Conservation (phyloP, 2,329 filamentous ascomycete species). For the Calycina marina region DNA sequence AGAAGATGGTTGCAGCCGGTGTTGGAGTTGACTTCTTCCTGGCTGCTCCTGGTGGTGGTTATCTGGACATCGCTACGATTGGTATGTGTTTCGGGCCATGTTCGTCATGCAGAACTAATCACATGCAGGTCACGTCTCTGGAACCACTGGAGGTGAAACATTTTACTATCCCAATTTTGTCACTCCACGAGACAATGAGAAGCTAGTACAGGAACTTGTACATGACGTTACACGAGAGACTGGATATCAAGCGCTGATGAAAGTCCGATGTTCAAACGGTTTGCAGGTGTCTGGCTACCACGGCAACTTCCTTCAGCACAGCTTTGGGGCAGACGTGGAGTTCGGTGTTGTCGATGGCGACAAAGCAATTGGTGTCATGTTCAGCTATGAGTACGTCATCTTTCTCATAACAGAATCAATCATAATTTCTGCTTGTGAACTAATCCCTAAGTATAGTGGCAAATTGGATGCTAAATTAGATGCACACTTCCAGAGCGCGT, state of each 20-base stretch:
- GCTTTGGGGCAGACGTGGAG: constrained; percentile 86
- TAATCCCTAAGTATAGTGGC: too few relatives aligned
- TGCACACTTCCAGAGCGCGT: constrained; percentile 89
- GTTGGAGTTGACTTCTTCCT: constrained; percentile 92
- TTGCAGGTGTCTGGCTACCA: constrained; percentile 89
- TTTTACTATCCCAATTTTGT: constrained; percentile 98
- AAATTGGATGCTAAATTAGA: constrained; percentile 96
- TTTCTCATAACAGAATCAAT: not conserved
- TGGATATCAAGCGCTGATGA: constrained; percentile 92
- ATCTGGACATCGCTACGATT: constrained; percentile 85
- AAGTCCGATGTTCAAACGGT: constrained; percentile 94
- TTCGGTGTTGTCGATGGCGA: constrained; percentile 87
- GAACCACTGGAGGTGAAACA: constrained; percentile 83
- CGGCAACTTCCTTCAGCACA: constrained; percentile 92
- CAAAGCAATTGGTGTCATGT: constrained; percentile 82
- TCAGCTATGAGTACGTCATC: constrained; percentile 55
- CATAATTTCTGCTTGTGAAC: not conserved
- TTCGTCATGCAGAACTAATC: constrained; percentile 8
- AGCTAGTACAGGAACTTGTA: constrained; percentile 70
- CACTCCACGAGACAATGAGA: constrained; percentile 68
- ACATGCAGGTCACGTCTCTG: constrained; percentile 57
- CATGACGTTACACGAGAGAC: constrained; percentile 82
- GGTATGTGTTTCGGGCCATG: constrained; percentile 33
- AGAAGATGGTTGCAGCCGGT: constrained; percentile 75
- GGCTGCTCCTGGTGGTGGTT: constrained; percentile 76